Evolutionary conservation across 208 protist species (phyloP).

Genomic region (Acanthamoeba lenticulata): DNA sequence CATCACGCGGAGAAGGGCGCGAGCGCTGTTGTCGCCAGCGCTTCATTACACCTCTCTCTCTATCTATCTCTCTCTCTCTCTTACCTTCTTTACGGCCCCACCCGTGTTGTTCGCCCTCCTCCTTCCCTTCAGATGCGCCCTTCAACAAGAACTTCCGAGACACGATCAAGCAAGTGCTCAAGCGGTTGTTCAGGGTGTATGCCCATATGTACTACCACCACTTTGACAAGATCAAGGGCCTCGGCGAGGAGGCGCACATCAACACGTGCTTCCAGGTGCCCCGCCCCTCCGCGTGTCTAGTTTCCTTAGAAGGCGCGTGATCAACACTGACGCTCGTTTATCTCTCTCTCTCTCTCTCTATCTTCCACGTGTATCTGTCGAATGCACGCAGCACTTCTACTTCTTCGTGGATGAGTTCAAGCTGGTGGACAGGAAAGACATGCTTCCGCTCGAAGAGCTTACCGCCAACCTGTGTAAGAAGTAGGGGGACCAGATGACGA

Average conservation of each 20-base stretch:
- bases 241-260: conserved; percentile 97
- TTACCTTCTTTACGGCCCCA: neutral
- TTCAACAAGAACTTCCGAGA: conserved; percentile 90
- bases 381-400: conserved; percentile 88
- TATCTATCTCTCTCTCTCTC: neutral
- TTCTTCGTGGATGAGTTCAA: conserved; percentile 91
- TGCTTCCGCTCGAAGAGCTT: conserved; percentile 21
- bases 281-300: neutral
- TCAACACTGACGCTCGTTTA: neutral
- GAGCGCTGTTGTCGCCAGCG: too few relatives aligned
- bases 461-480: conserved; percentile 31
- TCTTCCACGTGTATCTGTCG: neutral
- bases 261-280: conserved; percentile 95
- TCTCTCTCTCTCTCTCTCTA: neutral
- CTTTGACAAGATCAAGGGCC: conserved; percentile 93
- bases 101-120: neutral
- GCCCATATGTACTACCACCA: conserved; percentile 99
- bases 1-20: neutral
- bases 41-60: too few relatives aligned
- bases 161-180: conserved; percentile 91
- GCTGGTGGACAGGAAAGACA: conserved; percentile 85
- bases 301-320: neutral
- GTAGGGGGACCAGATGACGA: neutral
- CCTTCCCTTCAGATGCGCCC: conserved; percentile 63
- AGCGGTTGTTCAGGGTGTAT: conserved; percentile 98